Conservation (phyloP, 1,284 basidiomycete species). For the Pseudozyma flocculosa region DNA sequence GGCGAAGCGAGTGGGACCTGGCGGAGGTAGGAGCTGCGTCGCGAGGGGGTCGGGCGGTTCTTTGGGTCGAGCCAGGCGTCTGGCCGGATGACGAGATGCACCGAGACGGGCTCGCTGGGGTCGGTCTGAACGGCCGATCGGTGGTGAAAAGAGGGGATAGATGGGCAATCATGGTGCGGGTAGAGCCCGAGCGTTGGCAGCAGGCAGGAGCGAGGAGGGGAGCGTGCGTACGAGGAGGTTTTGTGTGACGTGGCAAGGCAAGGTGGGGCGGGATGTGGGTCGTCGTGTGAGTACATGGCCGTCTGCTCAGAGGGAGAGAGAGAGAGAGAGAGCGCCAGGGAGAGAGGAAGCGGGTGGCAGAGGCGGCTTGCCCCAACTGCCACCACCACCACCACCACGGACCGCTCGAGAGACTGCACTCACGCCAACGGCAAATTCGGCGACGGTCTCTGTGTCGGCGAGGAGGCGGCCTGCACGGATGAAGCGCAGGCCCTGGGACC, state of each 20-base stretch:
- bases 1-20: slow-evolving; percentile 8
- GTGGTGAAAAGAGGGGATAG: background rate
- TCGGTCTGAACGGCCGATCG: slow-evolving; percentile 15
- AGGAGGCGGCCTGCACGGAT: slow-evolving; percentile 45
- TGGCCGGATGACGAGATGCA: slow-evolving; percentile 52
- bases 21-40: slow-evolving; percentile 28
- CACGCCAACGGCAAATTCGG: slow-evolving; percentile 14
- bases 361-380: too few species aligned
- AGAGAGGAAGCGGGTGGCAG: too few species aligned
- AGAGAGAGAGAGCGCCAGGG: too few species aligned
- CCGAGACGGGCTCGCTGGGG: slow-evolving; percentile 20
- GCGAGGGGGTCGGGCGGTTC: slow-evolving; percentile 28
- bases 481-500: slow-evolving; percentile 43
- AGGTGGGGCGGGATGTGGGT: too few species aligned
- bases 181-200: too few species aligned
- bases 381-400: too few species aligned
- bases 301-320: too few species aligned
- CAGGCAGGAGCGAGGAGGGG: too few species aligned
- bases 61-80: slow-evolving; percentile 48
- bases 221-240: too few species aligned
- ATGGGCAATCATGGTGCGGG: too few species aligned
- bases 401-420: slow-evolving; percentile 1
- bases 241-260: too few species aligned
- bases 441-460: slow-evolving; percentile 20
- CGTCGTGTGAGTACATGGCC: too few species aligned